Percentiles rank a stretch among this genome's conserved stretches.
These are phyloP conservation scores for Acacia acuminata DNA, from an alignment of 306 rosid genomes.

Conservation along the genomic window DNA sequence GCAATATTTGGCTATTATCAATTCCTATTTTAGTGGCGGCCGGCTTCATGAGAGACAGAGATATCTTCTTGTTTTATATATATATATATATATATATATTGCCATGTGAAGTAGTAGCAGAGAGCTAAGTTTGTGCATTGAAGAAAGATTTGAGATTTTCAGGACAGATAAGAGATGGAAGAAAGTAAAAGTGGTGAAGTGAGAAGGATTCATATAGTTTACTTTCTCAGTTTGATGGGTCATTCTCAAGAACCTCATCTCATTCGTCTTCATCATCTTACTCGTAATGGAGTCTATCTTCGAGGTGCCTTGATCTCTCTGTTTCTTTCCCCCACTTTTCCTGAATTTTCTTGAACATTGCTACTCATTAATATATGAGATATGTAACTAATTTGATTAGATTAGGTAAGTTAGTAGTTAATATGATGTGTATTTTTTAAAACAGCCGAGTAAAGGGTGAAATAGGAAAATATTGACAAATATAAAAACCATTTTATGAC, in stretches of 20 bases:
- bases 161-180: conserved; percentile 49
- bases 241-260: too few species aligned
- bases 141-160: not conserved
- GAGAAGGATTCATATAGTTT: conserved; percentile 71
- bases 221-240: conserved; percentile 65
- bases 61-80: conserved; percentile 39
- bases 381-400: too few species aligned
- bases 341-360: too few species aligned
- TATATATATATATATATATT: not conserved
- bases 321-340: too few species aligned
- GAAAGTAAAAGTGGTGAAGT: conserved; percentile 53
- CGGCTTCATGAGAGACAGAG: conserved; percentile 70
- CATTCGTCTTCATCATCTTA: too few species aligned
- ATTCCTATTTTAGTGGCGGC: conserved; percentile 26
- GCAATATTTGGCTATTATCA: conserved; percentile 27
- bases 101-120: not conserved
- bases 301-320: too few species aligned
- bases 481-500: not conserved
- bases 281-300: too few species aligned
- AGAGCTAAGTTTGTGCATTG: not conserved
- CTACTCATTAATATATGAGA: too few species aligned
- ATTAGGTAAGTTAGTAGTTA: too few species aligned
- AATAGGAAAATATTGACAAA: too few species aligned
- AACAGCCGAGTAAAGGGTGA: too few species aligned
- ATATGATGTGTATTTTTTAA: too few species aligned